Evolutionary conservation across 1,139 yeast species (phyloP).

Genomic region (Candida freyschussii): DNA sequence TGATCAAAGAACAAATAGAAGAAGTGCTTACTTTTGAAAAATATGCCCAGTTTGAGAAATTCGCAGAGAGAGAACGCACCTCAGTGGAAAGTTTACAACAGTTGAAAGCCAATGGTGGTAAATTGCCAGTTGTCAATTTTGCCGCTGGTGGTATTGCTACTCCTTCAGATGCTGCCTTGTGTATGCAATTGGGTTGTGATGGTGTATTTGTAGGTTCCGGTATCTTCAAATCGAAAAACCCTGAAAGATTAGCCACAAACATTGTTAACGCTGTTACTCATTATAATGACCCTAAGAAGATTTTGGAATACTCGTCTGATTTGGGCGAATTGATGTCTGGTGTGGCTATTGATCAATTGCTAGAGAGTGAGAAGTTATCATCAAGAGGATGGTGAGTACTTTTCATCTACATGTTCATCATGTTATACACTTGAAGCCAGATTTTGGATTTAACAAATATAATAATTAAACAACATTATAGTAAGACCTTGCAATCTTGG

Average conservation of each 20-base stretch:
- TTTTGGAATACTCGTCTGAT: conserved; percentile 69
- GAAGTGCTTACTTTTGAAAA: conserved; percentile 1
- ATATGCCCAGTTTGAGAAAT: background rate
- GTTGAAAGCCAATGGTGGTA: conserved; percentile 3
- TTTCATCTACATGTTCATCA: no score
- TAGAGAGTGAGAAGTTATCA: conserved; percentile 1
- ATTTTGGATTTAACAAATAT: no score
- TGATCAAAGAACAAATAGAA: conserved; percentile 2
- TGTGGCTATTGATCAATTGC: conserved; percentile 3
- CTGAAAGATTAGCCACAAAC: conserved; percentile 71
- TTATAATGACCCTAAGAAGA: conserved; percentile 57
- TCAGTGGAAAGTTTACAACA: conserved; percentile 1
- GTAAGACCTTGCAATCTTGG: no score
- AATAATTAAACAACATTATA: no score
- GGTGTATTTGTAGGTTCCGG: conserved; percentile 93
- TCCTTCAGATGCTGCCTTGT: conserved; percentile 84
- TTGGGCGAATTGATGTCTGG: conserved; percentile 41
- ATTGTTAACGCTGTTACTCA: conserved; percentile 81
- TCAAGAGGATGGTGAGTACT: conserved; percentile 31
- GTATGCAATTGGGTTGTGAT: conserved; percentile 90
- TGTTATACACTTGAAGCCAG: no score
- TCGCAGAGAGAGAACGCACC: conserved; percentile 1
- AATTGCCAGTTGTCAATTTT: conserved; percentile 37
- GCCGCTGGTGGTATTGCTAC: conserved; percentile 93
- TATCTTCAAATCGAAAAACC: conserved; percentile 72